These are phyloP conservation scores for Piedraia hortae DNA, from an alignment of 2,329 filamentous ascomycete species.

Conservation along the genomic window DNA sequence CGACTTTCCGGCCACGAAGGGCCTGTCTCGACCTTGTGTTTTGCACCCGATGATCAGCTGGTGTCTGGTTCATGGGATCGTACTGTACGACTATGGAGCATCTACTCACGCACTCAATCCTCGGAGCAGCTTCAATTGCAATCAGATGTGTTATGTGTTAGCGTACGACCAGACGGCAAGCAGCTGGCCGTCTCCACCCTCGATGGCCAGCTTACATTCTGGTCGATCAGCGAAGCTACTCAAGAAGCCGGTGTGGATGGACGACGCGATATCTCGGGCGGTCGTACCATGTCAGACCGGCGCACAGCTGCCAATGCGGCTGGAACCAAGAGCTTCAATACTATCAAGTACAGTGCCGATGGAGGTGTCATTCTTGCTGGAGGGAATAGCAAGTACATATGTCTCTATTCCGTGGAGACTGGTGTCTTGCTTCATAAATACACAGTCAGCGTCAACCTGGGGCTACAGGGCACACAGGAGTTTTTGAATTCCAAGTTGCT, in stretches of 20 bases:
- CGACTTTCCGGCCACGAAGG: constrained; percentile 80
- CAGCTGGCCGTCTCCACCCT: constrained; percentile 80
- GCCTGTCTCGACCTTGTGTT: constrained; percentile 65
- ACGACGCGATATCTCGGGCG: constrained; percentile 73
- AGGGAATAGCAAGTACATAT: constrained; percentile 96
- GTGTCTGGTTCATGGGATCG: constrained; percentile 92
- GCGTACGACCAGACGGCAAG: constrained; percentile 67
- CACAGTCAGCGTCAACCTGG: constrained; percentile 87
- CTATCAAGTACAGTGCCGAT: constrained; percentile 74
- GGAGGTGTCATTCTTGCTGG: constrained; percentile 71
- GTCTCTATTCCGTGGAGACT: constrained; percentile 79
- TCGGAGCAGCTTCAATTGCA: constrained; percentile 83
- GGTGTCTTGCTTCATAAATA: constrained; percentile 84
- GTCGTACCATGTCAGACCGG: constrained; percentile 65
- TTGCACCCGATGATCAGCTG: constrained; percentile 57
- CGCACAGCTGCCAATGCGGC: constrained; percentile 73
- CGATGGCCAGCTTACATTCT: constrained; percentile 85
- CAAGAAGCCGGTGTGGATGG: constrained; percentile 73
- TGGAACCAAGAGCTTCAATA: constrained; percentile 71
- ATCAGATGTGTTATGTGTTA: constrained; percentile 65
- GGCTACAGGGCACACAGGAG: constrained; percentile 83
- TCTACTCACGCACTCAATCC: constrained; percentile 80
- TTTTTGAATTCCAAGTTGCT: constrained; percentile 80
- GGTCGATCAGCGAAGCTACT: constrained; percentile 66
- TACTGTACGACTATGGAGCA: constrained; percentile 84